Base-by-base conservation (phyloP, 768 basidiomycete species). In the Rhodosporidiobolus sp. region DNA sequence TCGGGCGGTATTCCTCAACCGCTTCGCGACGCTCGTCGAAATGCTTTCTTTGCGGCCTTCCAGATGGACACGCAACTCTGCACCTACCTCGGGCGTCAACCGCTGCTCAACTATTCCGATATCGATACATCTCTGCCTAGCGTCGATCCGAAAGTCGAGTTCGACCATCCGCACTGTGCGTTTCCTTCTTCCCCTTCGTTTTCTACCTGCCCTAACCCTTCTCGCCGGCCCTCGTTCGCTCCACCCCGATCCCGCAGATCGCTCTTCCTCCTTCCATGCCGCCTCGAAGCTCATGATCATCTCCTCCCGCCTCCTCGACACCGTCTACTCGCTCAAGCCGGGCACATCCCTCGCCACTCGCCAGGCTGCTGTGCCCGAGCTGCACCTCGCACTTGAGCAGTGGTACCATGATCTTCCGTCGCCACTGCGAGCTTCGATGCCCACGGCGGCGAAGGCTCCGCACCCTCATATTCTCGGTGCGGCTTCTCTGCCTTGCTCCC, bases 351-450 rank as follows among this genome's bases (percentile, higher is more conserved):
- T 69, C n/a, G 35, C 46, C 14, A 14, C 46, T 1, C 61, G 68
- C 2, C 54, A 49, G 16, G 56, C 54, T 2, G 68, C 68, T 2
- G 54, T 69, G 4, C 62, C 68, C 5, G 68, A 69, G 17, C 26
- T 69, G 0, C 61, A 69, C 17, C 55, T 69, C 20, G 55, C 46
- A 19, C 48, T 69, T 20, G 68, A 69, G 34, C 11, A 10, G 10
- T 69, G 67, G 67, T 68, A 68, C 45, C 59, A 62, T 34, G 59
- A 55, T 0, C 60, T 68, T 8, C 59, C 67, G 0, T 45, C 52
- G 9, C 60, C 30, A 22, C n/a, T 68, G 14, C 28, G 67, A 3
- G 67, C 67, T 14, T 54, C 53, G 5, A 62, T 52, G 49, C 58
- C 49, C 11, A 43, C 50, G 1, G 28, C 45, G 6, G 22, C 28